phyloP scores from a whole-genome alignment of 2,329 filamentous ascomycete species.

The Exophiala sp. region DNA sequence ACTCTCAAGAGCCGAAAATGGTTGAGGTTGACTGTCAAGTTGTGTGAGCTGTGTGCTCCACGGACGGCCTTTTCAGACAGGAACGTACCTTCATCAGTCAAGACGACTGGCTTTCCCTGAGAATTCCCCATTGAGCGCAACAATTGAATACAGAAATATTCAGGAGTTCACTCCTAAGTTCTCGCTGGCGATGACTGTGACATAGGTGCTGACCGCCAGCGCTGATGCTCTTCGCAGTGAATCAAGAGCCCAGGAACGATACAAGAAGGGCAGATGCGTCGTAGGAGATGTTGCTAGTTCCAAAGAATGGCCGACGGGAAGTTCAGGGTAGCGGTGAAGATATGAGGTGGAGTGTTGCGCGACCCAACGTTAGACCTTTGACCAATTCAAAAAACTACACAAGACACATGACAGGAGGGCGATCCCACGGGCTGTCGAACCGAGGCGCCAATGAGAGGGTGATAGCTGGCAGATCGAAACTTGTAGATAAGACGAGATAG shows the following conservation, averaged over 20 bases:
- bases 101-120: conserved; percentile 87
- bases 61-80: conserved; percentile 19
- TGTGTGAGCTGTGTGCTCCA: not conserved
- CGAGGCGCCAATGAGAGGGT: not conserved
- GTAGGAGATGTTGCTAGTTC: not conserved
- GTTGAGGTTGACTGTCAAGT: conserved; percentile 77
- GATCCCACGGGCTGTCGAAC: not conserved
- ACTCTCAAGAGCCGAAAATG: conserved; percentile 94
- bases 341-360: conserved; percentile 1
- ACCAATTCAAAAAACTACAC: conserved; percentile 11
- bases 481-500: not conserved
- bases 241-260: not conserved
- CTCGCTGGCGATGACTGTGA: not conserved
- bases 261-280: not conserved
- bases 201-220: not conserved
- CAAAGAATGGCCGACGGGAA: not conserved
- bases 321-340: conserved; percentile 9
- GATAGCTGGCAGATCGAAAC: not conserved
- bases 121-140: conserved; percentile 77
- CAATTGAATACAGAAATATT: not conserved
- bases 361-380: not conserved
- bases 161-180: not conserved
- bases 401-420: conserved; percentile 7
- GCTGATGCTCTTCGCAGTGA: not conserved
- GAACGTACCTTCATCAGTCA: conserved; percentile 81